Evolutionary conservation across 768 basidiomycete genomes (phyloP).

Genomic region (Boletus reticuloceps): DNA sequence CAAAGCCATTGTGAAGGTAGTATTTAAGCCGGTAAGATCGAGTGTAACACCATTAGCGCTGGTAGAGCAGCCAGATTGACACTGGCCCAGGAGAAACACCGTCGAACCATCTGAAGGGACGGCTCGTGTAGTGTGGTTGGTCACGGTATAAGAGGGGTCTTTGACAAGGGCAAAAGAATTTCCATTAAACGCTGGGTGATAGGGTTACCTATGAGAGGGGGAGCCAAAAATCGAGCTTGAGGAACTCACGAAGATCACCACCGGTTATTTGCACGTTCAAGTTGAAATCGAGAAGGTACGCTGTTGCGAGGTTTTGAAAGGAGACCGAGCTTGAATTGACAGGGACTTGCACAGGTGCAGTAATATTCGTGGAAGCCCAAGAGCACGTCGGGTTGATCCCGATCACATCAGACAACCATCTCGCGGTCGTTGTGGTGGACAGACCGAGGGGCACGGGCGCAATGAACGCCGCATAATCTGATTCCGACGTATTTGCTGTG

Average conservation of each 20-base stretch:
- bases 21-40: slow-evolving; percentile 13
- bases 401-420: slow-evolving; percentile 29
- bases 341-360: slow-evolving; percentile 8
- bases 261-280: slow-evolving; percentile 14
- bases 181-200: background rate
- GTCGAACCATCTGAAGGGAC: slow-evolving; percentile 20
- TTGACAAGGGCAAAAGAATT: slow-evolving; percentile 3
- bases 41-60: background rate
- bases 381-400: slow-evolving; percentile 26
- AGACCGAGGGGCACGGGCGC: slow-evolving; percentile 20
- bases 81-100: slow-evolving; percentile 21
- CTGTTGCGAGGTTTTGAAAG: slow-evolving; percentile 3
- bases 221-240: background rate
- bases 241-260: slow-evolving; percentile 5
- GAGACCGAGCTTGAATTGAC: slow-evolving; percentile 1
- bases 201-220: background rate
- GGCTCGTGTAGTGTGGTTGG: slow-evolving; percentile 23
- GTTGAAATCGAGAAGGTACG: slow-evolving; percentile 14
- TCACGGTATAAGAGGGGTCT: slow-evolving; percentile 6
- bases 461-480: slow-evolving; percentile 17
- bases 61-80: slow-evolving; percentile 15
- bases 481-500: slow-evolving; percentile 8
- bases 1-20: slow-evolving; percentile 9
- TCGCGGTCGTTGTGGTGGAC: slow-evolving; percentile 15
- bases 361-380: slow-evolving; percentile 29